Evolutionary conservation across 768 basidiomycete genomes (phyloP).

Genomic region (Cystobasidium tubakii): DNA sequence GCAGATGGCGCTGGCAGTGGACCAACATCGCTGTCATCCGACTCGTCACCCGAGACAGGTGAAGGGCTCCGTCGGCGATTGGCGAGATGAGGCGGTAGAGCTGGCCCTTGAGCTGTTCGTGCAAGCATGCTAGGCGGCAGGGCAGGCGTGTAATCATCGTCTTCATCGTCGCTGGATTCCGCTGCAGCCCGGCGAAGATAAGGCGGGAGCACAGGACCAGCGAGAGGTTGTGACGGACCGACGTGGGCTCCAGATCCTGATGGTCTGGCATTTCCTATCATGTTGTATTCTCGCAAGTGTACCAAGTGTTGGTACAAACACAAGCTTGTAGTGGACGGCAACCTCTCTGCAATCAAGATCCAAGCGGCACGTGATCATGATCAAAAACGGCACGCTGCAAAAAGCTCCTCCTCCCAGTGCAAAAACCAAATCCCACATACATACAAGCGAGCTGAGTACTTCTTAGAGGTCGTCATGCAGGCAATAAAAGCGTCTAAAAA

Average conservation of each 20-base stretch:
- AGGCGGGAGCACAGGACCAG: constrained; percentile 3
- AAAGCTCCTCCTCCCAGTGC: no score
- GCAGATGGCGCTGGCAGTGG: constrained; percentile 66
- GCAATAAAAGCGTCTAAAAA: no score
- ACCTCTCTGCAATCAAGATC: no score
- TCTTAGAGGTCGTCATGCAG: no score
- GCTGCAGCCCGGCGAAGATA: constrained; percentile 5
- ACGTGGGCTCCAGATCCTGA: neutral
- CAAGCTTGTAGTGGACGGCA: neutral
- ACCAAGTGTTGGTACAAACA: neutral
- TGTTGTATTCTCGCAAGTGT: neutral
- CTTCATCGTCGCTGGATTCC: constrained; percentile 20
- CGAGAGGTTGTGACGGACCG: neutral
- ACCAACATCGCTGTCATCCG: constrained; percentile 71
- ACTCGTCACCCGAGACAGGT: neutral
- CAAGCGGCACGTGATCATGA: no score
- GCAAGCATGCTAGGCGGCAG: constrained; percentile 18
- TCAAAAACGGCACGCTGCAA: no score
- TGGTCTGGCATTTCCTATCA: constrained; percentile 14
- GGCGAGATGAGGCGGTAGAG: constrained; percentile 1
- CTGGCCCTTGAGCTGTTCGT: constrained; percentile 24
- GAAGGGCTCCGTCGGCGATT: neutral
- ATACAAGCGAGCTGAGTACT: no score
- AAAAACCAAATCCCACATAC: no score
- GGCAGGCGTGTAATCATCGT: constrained; percentile 28